Evolutionary conservation across 169 alveolate genomes (phyloP), one percentile per base, ranked within the genome.

Genomic region (Eimeria acervulina): DNA sequence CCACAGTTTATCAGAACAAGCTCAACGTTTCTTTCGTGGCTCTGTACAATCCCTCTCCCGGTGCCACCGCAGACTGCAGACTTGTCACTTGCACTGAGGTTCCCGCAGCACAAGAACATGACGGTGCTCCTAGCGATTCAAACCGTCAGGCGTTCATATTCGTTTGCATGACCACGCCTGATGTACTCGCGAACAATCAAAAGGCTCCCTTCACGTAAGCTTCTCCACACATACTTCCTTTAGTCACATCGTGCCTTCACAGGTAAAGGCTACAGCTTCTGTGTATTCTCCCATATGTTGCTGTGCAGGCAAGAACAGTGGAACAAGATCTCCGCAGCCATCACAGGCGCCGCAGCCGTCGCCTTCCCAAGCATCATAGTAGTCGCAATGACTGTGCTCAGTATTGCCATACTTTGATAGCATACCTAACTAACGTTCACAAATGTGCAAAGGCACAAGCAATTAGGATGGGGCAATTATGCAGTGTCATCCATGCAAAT

Each of bases 121-220:
- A 13, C 1, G 26, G n/a, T 21, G 68, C n/a, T 17, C n/a, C 5
- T 59, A n/a, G 68, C 7, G 68, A 59, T 13, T 59, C 68, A 5
- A 59, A 70, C 40, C 40, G 81, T 26, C 40, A 70, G 81, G 81
- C 51, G 44, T 70, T 33, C 81, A 36, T 36, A 36, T 26, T 76
- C 59, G 19, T 76, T 36, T 76, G 87, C 87, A 33, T 76, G 52
- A 76, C 59, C 40, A 76, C 87, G 87, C 87, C 87, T 23, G 87
- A 80, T 8, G 68, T 47, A 23, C 66, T 80, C 8, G 38, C 44
- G 36, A 3, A 28, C 19, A 44, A 38, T n/a, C 21, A n/a, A 8
- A 44, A 28, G 12, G 63, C 21, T 23, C 87, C 87, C 7, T 76
- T 76, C 80, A 68, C 80, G 80, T 68, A 68, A 26, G 80, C 8